Evolutionary conservation across 305 asterid genomes (phyloP).

Genomic region (Fraxinus dipetala): DNA sequence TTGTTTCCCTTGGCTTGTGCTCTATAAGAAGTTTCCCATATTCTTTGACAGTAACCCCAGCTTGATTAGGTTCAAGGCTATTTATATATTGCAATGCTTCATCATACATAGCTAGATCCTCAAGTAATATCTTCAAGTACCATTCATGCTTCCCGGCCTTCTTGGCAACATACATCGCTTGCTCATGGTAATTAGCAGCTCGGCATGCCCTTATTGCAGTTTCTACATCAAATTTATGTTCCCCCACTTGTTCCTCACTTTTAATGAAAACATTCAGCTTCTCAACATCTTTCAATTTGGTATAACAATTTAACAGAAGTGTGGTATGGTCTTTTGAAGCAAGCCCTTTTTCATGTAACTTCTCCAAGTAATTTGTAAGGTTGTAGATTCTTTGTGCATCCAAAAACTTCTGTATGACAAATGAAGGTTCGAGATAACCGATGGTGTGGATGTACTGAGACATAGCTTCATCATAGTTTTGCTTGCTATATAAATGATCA

Average conservation of each 20-base stretch:
- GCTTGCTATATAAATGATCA: conserved; percentile 86
- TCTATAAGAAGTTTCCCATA: conserved; percentile 88
- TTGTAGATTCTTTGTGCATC: conserved; percentile 97
- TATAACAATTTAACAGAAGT: conserved; percentile 88
- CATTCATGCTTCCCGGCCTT: conserved; percentile 94
- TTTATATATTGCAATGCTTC: conserved; percentile 89
- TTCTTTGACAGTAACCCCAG: conserved; percentile 89
- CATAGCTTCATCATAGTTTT: conserved; percentile 90
- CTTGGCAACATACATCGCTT: conserved; percentile 97
- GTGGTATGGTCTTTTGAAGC: conserved; percentile 98
- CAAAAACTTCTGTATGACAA: conserved; percentile 90
- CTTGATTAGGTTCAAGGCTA: conserved; percentile 93
- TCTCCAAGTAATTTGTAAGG: conserved; percentile 91
- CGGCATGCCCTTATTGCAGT: conserved; percentile 97
- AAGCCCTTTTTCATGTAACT: conserved; percentile 92
- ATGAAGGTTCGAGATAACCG: conserved; percentile 95
- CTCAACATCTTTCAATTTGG: conserved; percentile 92
- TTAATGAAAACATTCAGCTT: conserved; percentile 80
- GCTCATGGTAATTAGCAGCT: conserved; percentile 97
- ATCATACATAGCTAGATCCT: conserved; percentile 88
- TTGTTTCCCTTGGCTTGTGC: conserved; percentile 88
- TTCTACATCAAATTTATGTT: conserved; percentile 87
- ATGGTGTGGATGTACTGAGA: conserved; percentile 87
- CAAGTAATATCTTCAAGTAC: conserved; percentile 92
- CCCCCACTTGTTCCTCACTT: conserved; percentile 81